Evolutionary conservation across 352 stramenopile species (phyloP).

Genomic region (Phytophthora podocarpi): DNA sequence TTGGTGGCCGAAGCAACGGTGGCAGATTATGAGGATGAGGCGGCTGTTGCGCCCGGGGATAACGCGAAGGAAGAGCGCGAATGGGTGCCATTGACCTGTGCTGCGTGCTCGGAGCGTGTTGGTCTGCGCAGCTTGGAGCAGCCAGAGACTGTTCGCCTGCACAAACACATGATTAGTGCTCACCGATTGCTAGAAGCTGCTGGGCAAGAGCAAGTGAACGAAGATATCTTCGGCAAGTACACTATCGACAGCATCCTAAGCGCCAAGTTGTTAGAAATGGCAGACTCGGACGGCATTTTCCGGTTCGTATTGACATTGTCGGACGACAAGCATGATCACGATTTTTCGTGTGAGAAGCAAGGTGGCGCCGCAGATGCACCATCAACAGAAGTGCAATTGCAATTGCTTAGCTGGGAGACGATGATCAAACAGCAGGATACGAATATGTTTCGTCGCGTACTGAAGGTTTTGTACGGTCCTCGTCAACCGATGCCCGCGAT

Average conservation of each 20-base stretch:
- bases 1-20: conserved; percentile 25
- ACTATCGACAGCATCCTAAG: conserved; percentile 76
- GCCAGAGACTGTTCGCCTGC: conserved; percentile 51
- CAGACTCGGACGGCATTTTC: conserved; percentile 77
- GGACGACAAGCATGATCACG: conserved; percentile 1
- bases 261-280: conserved; percentile 67
- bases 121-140: conserved; percentile 47
- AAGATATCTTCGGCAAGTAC: conserved; percentile 69
- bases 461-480: conserved; percentile 69
- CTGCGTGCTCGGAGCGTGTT: conserved; percentile 42
- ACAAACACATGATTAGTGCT: conserved; percentile 64
- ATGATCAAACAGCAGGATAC: conserved; percentile 45
- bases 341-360: not conserved
- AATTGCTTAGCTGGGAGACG: conserved; percentile 78
- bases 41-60: conserved; percentile 7
- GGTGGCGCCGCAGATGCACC: not conserved
- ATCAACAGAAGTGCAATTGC: conserved; percentile 35
- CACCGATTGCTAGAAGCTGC: not conserved
- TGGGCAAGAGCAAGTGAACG: conserved; percentile 7
- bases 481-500: conserved; percentile 9
- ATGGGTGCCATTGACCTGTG: conserved; percentile 51
- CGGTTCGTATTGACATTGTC: conserved; percentile 52
- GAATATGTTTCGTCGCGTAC: conserved; percentile 51
- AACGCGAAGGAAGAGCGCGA: conserved; percentile 34
- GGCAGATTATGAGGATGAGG: conserved; percentile 5